Percentiles rank a stretch among this genome's conserved stretches.
Conservation (phyloP, 192 early-diverging fungal genomes). For the Coemansia erecta region DNA sequence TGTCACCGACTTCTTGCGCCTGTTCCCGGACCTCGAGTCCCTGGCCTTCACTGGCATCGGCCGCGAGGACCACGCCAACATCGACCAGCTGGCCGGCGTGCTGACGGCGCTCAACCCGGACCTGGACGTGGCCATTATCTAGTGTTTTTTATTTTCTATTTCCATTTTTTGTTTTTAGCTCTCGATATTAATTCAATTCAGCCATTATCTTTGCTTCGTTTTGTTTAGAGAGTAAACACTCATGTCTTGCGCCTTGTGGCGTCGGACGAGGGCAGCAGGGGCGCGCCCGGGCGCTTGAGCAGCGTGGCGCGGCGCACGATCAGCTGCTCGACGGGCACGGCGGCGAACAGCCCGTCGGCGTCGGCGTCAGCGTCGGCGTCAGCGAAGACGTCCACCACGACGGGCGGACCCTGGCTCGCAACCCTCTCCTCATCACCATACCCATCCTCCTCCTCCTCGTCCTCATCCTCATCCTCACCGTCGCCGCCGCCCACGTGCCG, state of each 20-base stretch:
- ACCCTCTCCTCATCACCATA: background rate
- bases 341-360: slow-evolving; percentile 9
- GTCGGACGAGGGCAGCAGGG: slow-evolving; percentile 1
- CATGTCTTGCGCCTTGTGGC: slow-evolving; percentile 4
- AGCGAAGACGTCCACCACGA: background rate
- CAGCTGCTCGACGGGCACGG: slow-evolving; percentile 41
- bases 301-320: slow-evolving; percentile 38
- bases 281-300: slow-evolving; percentile 29
- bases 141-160: background rate
- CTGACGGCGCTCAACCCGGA: slow-evolving; percentile 47
- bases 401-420: background rate
- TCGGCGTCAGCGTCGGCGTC: background rate
- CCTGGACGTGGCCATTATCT: slow-evolving; percentile 42
- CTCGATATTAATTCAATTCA: background rate
- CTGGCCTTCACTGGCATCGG: slow-evolving; percentile 35
- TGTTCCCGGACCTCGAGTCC: slow-evolving; percentile 49
- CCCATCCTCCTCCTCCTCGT: background rate
- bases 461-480: background rate
- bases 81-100: slow-evolving; percentile 50
- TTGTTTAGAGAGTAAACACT: background rate
- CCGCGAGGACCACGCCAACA: slow-evolving; percentile 50
- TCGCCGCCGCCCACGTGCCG: background rate
- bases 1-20: slow-evolving; percentile 38
- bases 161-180: slow-evolving; percentile 4
- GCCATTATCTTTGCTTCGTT: background rate